phyloP scores from a whole-genome alignment of 2,329 filamentous ascomycete species.

The Cryoendolithus antarcticus region DNA sequence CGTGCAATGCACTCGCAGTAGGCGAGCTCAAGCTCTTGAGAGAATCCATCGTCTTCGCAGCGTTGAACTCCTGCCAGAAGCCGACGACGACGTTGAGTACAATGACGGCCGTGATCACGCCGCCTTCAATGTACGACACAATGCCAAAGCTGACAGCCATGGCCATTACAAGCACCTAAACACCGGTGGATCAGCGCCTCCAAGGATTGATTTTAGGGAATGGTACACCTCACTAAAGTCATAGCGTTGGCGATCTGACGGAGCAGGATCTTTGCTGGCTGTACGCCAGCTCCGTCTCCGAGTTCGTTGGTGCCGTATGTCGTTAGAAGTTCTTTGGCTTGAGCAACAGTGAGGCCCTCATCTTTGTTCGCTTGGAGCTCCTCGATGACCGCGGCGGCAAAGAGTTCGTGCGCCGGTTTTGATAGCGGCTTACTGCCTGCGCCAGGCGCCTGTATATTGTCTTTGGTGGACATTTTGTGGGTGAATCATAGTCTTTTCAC shows the following conservation, averaged over 20 bases:
- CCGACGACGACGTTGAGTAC: conserved; percentile 34
- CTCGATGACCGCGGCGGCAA: conserved; percentile 38
- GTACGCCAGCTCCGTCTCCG: conserved; percentile 54
- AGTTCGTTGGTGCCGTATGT: conserved; percentile 60
- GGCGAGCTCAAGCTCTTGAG: conserved; percentile 34
- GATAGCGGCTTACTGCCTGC: conserved; percentile 43
- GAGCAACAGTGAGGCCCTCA: conserved; percentile 49
- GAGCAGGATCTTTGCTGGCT: conserved; percentile 58
- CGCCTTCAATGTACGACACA: conserved; percentile 35
- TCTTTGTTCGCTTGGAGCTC: conserved; percentile 53
- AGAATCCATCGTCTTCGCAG: conserved; percentile 39
- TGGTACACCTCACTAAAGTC: conserved; percentile 38
- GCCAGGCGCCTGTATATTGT: conserved; percentile 8
- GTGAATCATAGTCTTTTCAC: too few relatives aligned
- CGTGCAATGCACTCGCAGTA: conserved; percentile 34
- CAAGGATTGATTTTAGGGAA: conserved; percentile 1
- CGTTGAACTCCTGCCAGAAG: conserved; percentile 35
- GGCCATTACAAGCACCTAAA: conserved; percentile 33
- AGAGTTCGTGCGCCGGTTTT: conserved; percentile 50
- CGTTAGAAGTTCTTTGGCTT: conserved; percentile 48
- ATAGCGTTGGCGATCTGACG: conserved; percentile 67
- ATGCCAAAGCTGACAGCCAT: conserved; percentile 39
- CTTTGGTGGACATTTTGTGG: too few relatives aligned
- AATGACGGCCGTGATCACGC: conserved; percentile 34
- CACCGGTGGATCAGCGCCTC: conserved; percentile 6